Evolutionary conservation across 768 basidiomycete species (phyloP), one percentile per base, ranked within the genome.

Genomic region (Gloeophyllum trabeum): DNA sequence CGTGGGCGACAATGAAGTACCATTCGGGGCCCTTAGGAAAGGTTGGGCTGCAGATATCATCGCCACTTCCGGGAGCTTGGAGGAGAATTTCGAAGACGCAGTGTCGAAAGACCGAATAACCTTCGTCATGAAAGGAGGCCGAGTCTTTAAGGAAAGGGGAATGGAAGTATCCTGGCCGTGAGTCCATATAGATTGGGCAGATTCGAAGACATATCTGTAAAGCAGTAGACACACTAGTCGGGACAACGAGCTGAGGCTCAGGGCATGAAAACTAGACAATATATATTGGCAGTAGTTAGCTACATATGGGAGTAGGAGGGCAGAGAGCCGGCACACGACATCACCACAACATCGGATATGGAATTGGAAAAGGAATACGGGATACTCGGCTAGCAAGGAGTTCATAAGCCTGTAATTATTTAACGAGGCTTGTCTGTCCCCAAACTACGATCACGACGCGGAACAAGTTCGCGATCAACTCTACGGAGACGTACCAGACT

Each of bases 121-220:
- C 23, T 75, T 77, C 50, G 75, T 79, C 32, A 76, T 78, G 75
- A 79, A 79, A 48, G 68, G 60, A 1, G 79, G 75, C 10, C 59
- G 50, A 42, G 59, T 74, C 13, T 69, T 63, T 45, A 70, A 73
- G 50, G 51, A 48, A 35, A 59, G 62, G 26, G 69, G 70, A 5
- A 43, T 24, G n/a, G 54, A 53, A 16, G 28, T 32, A 32, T 10
- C 16, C 16, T 32, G 10, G 28, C 28, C 16, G 28, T 32, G 16
- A 32, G n/a, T n/a, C n/a, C n/a, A n/a, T n/a, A n/a, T n/a, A n/a
- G n/a, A n/a, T n/a, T n/a, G n/a, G n/a, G n/a, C n/a, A n/a, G n/a
- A n/a, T n/a, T n/a, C n/a, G n/a, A n/a, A n/a, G n/a, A n/a, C n/a
- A n/a, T n/a, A n/a, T n/a, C n/a, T n/a, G n/a, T n/a, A n/a, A n/a